These are phyloP conservation scores for Termitomyces titanicus DNA, from an alignment of 768 basidiomycete genomes.

Conservation along the genomic window DNA sequence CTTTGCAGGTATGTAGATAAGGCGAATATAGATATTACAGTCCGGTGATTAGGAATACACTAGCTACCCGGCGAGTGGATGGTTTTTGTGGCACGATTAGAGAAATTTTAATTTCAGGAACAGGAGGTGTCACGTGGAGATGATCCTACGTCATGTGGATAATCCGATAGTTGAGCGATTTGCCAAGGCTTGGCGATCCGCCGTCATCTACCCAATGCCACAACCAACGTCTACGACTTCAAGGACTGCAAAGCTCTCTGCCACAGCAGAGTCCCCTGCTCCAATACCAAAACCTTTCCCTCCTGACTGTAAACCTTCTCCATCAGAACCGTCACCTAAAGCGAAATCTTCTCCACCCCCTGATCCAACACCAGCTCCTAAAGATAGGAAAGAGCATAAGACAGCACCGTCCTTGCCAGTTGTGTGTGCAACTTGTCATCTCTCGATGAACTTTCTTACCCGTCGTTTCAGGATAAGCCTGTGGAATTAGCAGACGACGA, in stretches of 20 bases:
- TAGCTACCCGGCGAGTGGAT: too few species aligned
- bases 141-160: conserved; percentile 16
- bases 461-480: neutral
- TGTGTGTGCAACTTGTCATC: conserved; percentile 1
- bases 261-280: neutral
- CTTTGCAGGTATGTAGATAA: neutral
- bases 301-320: conserved; percentile 1
- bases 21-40: too few species aligned
- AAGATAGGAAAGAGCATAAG: neutral
- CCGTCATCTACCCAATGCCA: conserved; percentile 4
- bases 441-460: conserved; percentile 2
- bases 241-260: neutral
- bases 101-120: too few species aligned
- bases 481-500: conserved; percentile 7
- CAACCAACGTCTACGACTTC: neutral
- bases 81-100: too few species aligned
- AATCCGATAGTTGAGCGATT: conserved; percentile 11
- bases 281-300: neutral
- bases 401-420: neutral
- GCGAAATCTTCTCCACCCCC: neutral
- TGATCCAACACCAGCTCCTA: neutral
- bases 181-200: neutral
- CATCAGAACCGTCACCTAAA: neutral
- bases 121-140: conserved; percentile 8
- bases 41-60: too few species aligned